Evolutionary conservation across 2,329 filamentous ascomycete genomes (phyloP), one percentile per base, ranked within the genome.

Genomic region (Neofusicoccum parvum): DNA sequence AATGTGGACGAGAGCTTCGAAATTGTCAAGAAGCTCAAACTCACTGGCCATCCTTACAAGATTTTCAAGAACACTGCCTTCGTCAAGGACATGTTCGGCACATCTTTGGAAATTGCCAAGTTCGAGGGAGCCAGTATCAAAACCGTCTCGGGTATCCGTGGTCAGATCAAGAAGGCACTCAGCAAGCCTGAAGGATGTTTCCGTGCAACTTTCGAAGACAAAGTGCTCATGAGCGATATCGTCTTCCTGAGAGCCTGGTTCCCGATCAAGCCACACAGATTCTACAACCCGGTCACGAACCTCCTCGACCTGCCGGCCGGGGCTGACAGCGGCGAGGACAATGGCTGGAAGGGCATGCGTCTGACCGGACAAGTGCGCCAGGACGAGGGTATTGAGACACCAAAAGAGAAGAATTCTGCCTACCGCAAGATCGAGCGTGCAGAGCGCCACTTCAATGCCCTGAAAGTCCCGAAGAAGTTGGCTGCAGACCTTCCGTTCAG

Each of bases 51-150:
- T 54, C 94, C 95, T 1, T 96, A 95, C 86, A 98, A 98, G 82
- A 96, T 98, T 79, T 98, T 96, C 87, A 97, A 97, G 80, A 99
- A 99, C 82, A 99, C 95, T 0, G 94, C 95, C 45, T 99, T 99
- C 77, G 93, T 99, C 81, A 96, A 95, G 79, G 92, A 96, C 80
- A 99, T 99, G 95, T 99, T 99, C 85, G 93, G 88, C 75, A 90
- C 90, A 0, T 86, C 92, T 0, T 88, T 99, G 48, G 95, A 99
- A 77, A 95, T 99, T 69, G 94, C 95, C 73, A 99, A 98, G 76
- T 99, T 99, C 74, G 95, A 99, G 81, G 95, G 95, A 66, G 95
- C 95, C 10, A 89, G 92, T 65, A 94, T 99, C 80, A 92, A 94
- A 75, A 99, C 96, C 0, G 96, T 99, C 27, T 97, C 94, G 0